phyloP scores from a whole-genome alignment of 768 basidiomycete species.

The Daedaleopsis nitida region DNA sequence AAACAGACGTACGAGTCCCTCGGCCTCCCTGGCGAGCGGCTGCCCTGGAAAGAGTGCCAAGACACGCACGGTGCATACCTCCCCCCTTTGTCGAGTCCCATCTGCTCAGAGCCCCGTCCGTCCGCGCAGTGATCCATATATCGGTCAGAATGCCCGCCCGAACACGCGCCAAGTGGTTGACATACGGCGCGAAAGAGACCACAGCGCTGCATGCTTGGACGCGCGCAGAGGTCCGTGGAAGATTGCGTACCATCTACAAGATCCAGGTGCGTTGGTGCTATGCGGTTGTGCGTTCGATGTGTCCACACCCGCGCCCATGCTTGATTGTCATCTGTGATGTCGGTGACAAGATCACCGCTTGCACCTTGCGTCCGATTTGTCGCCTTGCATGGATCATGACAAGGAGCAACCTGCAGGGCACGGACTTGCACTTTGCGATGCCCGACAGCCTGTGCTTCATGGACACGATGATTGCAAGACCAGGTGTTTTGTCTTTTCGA shows the following conservation, averaged over 20 bases:
- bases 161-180: constrained; percentile 9
- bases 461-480: no score
- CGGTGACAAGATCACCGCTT: no score
- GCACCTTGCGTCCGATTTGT: no score
- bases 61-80: constrained; percentile 51
- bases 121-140: constrained; percentile 48
- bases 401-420: no score
- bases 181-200: constrained; percentile 40
- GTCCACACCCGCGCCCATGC: neutral
- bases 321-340: neutral
- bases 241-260: constrained; percentile 40
- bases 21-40: constrained; percentile 56
- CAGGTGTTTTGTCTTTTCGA: neutral
- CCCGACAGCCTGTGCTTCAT: no score
- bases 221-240: constrained; percentile 47
- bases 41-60: constrained; percentile 46
- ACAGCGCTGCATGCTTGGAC: constrained; percentile 52
- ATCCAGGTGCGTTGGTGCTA: constrained; percentile 24
- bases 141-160: constrained; percentile 40
- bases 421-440: no score
- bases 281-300: neutral
- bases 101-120: constrained; percentile 3
- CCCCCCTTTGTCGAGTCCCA: neutral
- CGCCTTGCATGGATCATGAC: no score
- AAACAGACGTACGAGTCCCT: constrained; percentile 62